Evolutionary conservation across 1,139 yeast species (phyloP), one percentile per base, ranked within the genome.

Genomic region (Hyphopichia burtonii): DNA sequence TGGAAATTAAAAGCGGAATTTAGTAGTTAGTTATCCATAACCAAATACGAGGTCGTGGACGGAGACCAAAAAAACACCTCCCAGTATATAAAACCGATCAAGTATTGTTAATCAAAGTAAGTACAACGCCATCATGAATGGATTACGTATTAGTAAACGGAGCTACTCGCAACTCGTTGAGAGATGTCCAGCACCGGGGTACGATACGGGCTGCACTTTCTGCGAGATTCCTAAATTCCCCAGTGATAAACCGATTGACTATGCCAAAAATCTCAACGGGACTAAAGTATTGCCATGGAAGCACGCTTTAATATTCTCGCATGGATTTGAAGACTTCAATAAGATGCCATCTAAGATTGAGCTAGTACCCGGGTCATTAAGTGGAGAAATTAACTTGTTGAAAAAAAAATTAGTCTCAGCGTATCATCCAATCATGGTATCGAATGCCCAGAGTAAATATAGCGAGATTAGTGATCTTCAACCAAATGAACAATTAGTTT

Each of bases 341-440:
- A 62, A 66, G 2, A 80, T 89, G 84, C 83, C 86, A 1, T 71
- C 82, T 8, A 74, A 76, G 47, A 68, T 82, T 28, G 87, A 83
- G 44, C 49, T 68, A 38, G 62, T 62, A 25, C 76, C 78, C 0
- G 73, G 66, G 0, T 65, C 79, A 1, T 51, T 79, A 33, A 65
- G 71, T n/a, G 50, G 59, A 3, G 65, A 63, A 31, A 58, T 75
- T 28, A 56, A 63, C 14, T 41, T 33, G 11, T 41, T 56, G 37
- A 71, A 68, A 46, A 56, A 72, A 36, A 39, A 46, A 2, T 43
- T 59, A 4, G 44, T 66, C 9, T 68, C 74, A 46, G 72, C 78
- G 11, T 59, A 57, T 36, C 75, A 75, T 51, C 86, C 87, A 0
- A 74, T 79, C 2, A 48, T 78, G 53, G 63, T 79, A 0, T 78